phyloP scores from a whole-genome alignment of 805 yeast genomes.

The Myxozyma monticola region DNA sequence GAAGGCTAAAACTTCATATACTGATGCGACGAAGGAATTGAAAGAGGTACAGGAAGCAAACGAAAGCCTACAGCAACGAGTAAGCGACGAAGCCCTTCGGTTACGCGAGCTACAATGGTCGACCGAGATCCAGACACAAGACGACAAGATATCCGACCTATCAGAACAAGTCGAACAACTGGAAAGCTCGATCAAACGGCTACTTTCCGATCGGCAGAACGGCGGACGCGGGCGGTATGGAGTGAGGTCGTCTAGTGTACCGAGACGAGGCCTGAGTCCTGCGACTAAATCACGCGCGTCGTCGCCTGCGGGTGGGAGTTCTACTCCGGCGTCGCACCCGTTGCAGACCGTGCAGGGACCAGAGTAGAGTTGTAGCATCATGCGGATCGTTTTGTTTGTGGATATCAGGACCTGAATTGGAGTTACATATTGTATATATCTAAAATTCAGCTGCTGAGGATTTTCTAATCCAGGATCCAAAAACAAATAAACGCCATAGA shows the following conservation, averaged over 20 bases:
- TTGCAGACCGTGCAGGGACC: slow-evolving; percentile 5
- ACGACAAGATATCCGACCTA: slow-evolving; percentile 35
- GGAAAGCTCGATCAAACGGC: slow-evolving; percentile 37
- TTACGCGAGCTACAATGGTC: slow-evolving; percentile 35
- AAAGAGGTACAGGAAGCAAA: slow-evolving; percentile 34
- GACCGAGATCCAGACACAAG: slow-evolving; percentile 37
- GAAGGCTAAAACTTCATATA: slow-evolving; percentile 37
- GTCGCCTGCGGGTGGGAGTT: slow-evolving; percentile 14
- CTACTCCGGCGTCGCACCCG: slow-evolving; percentile 17
- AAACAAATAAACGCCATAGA: background rate
- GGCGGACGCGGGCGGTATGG: slow-evolving; percentile 32
- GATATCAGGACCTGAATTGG: too few species aligned
- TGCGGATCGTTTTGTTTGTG: too few species aligned
- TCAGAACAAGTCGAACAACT: slow-evolving; percentile 34
- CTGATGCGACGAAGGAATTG: slow-evolving; percentile 37
- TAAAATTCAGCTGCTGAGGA: background rate
- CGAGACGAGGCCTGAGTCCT: slow-evolving; percentile 29
- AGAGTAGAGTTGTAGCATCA: background rate
- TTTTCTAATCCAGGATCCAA: background rate
- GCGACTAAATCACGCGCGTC: slow-evolving; percentile 24
- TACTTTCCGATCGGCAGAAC: slow-evolving; percentile 27
- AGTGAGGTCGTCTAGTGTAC: slow-evolving; percentile 30
- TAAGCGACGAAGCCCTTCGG: slow-evolving; percentile 34
- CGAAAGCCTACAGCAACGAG: slow-evolving; percentile 26
- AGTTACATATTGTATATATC: background rate